Base-by-base conservation (phyloP, 2,329 filamentous ascomycete species). In the Tolypocladium inflatum region DNA sequence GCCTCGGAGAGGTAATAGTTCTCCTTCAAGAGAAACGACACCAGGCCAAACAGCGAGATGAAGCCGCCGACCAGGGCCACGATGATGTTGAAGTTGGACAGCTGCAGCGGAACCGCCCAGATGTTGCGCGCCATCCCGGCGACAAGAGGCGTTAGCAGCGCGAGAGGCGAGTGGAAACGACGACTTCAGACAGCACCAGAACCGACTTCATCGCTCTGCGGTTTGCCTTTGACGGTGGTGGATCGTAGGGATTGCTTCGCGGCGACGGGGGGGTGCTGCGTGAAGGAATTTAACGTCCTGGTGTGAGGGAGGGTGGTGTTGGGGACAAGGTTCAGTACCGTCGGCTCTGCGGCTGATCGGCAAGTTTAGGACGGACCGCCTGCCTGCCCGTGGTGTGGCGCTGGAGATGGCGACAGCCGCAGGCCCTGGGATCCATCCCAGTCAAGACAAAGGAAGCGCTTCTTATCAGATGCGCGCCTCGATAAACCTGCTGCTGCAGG, bases 1-100 rank as follows among this genome's bases (percentile, higher is more conserved):
- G 92, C 90, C 80, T 97, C 92, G 1, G 91, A 96, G 1, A 97
- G 80, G 70, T 96, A 96, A 69, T 90, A 93, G 59, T 85, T 88
- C 74, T 96, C 92, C 69, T 97, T 96, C 68, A 90, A 80, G 21
- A 96, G 80, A 68, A 91, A 96, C 1, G 91, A 96, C 0, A 97
- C 90, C 50, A 97, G 76, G 4, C 91, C 91, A 67, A 96, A 97
- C n/a, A 95, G 64, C 0, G 90, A 91, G 61, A 97, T 86, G 75
- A 95, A 97, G 2, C 90, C 92, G 17, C 92, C 92, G 15, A 96
- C 74, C 9, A 90, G 82, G 56, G 89, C 87, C 68, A 90, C 85
- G 57, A 91, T 83, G 63, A 94, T 88, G 73, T 96, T 95, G 79
- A 96, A 96, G 70, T 91, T 88, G 62, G 81, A 85, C 39, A 88